Percentiles rank a stretch among this genome's conserved stretches.
Evolutionary conservation across 805 yeast genomes (phyloP).

Genomic region (Wickerhamomyces rabaulensis): DNA sequence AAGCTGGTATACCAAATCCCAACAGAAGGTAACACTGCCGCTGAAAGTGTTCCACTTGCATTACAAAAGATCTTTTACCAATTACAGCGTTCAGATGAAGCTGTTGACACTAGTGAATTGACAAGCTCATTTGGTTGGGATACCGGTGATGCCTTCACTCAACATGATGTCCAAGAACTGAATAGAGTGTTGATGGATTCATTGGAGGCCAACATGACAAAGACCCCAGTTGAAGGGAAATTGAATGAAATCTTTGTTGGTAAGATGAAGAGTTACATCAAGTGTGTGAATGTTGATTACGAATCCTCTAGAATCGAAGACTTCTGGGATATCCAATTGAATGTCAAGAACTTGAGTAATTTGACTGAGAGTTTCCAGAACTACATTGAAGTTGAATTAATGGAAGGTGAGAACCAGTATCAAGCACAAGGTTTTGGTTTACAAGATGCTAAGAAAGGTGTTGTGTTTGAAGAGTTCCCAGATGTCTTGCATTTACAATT

Average conservation of each 20-base stretch:
- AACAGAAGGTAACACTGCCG: conserved; percentile 51
- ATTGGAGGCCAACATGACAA: conserved; percentile 86
- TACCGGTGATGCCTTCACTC: conserved; percentile 89
- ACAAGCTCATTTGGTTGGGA: conserved; percentile 98
- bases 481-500: conserved; percentile 90
- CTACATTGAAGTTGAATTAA: conserved; percentile 81
- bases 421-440: conserved; percentile 86
- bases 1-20: conserved; percentile 88
- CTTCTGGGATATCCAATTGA: conserved; percentile 96
- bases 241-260: conserved; percentile 88
- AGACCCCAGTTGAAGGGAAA: conserved; percentile 70
- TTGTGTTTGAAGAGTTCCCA: conserved; percentile 84
- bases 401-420: conserved; percentile 94
- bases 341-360: conserved; percentile 77
- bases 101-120: conserved; percentile 80
- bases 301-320: conserved; percentile 91
- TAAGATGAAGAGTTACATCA: conserved; percentile 90
- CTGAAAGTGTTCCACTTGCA: conserved; percentile 70
- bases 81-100: conserved; percentile 64
- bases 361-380: conserved; percentile 75
- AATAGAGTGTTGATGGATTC: conserved; percentile 94
- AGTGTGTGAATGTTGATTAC: conserved; percentile 88
- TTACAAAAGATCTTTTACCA: conserved; percentile 84
- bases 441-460: conserved; percentile 97
- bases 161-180: conserved; percentile 96